Evolutionary conservation across 257 asterid genomes (phyloP).

Genomic region (Fraxinus pennsylvanica): DNA sequence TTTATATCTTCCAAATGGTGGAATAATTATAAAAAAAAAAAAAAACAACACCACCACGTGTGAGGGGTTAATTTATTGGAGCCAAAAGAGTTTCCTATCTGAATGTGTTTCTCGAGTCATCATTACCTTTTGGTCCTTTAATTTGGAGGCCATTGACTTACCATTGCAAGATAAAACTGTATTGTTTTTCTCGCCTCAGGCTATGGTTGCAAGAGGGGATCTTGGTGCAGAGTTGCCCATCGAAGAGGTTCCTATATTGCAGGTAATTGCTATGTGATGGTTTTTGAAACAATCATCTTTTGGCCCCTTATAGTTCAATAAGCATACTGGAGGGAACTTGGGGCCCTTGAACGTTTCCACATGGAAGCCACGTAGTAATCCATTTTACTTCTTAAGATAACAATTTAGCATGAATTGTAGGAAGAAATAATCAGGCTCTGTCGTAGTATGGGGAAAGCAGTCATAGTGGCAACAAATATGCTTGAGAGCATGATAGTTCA

Average conservation of each 20-base stretch:
- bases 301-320: neutral
- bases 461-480: conserved; percentile 98
- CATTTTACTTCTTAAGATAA: conserved; percentile 3
- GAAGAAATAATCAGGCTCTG: conserved; percentile 88
- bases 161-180: conserved; percentile 22
- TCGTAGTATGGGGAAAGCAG: conserved; percentile 99
- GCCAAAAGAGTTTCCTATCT: neutral
- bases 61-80: neutral
- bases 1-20: conserved; percentile 19
- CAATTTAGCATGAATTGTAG: conserved; percentile 41
- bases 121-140: neutral
- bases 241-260: conserved; percentile 96
- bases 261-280: conserved; percentile 45
- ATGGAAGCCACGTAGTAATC: conserved; percentile 7
- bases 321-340: neutral
- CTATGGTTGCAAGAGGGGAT: conserved; percentile 99
- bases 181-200: conserved; percentile 44
- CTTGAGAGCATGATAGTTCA: conserved; percentile 98
- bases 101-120: conserved; percentile 13
- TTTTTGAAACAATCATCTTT: neutral
- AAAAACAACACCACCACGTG: neutral
- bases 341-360: neutral
- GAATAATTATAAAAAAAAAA: conserved; percentile 1
- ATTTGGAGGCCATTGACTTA: conserved; percentile 8
- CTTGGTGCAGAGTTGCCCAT: conserved; percentile 96